phyloP scores from a whole-genome alignment of 192 early-diverging fungal genomes.

The Endogone sp. region DNA sequence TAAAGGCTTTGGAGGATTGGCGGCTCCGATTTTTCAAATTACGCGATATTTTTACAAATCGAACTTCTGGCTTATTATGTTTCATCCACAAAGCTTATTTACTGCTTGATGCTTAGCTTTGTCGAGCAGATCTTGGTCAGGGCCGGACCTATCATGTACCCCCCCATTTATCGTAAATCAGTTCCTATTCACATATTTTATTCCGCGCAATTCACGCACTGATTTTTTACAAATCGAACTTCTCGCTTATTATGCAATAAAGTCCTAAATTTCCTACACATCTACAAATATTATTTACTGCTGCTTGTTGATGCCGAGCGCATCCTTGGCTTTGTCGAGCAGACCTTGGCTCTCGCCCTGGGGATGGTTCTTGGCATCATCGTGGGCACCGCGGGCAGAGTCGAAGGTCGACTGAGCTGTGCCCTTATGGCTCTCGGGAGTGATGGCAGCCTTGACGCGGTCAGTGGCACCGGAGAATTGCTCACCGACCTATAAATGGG shows the following conservation, averaged over 20 bases:
- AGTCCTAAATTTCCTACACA: background rate
- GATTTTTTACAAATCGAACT: too few relatives aligned
- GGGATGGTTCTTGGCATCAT: background rate
- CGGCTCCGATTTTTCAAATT: too few relatives aligned
- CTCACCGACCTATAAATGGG: too few relatives aligned
- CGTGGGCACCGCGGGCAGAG: background rate
- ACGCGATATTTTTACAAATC: too few relatives aligned
- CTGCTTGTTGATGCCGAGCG: conserved; percentile 8
- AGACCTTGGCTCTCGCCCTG: too few relatives aligned
- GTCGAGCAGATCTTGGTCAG: conserved; percentile 39
- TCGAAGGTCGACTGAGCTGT: conserved; percentile 2
- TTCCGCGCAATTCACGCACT: too few relatives aligned
- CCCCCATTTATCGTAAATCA: background rate
- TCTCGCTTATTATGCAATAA: too few relatives aligned
- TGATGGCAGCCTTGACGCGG: conserved; percentile 8
- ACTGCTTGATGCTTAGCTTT: too few relatives aligned
- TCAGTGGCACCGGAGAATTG: conserved; percentile 2
- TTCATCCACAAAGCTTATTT: too few relatives aligned
- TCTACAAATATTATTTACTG: background rate
- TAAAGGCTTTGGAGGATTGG: too few relatives aligned
- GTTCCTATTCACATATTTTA: too few relatives aligned
- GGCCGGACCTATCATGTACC: background rate
- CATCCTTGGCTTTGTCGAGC: conserved; percentile 9
- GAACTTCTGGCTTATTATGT: too few relatives aligned
- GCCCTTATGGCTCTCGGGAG: conserved; percentile 6